phyloP scores from a whole-genome alignment of 306 rosid species.

The Mimosa bimucronata region DNA sequence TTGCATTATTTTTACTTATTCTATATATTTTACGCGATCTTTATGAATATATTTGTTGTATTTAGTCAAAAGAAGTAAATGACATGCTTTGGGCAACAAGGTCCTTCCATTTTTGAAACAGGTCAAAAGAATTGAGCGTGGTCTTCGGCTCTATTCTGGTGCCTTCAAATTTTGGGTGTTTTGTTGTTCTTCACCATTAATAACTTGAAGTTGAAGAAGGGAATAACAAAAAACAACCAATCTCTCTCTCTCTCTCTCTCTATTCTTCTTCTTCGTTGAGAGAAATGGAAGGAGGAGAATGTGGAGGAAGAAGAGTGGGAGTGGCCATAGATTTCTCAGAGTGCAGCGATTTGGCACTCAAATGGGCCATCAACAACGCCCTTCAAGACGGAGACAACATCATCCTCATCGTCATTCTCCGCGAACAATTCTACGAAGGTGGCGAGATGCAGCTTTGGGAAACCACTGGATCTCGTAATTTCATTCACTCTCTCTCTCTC shows the following conservation, averaged over 20 bases:
- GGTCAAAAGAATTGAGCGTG: not conserved
- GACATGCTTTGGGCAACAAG: not conserved
- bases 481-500: not conserved
- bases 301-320: conserved; percentile 64
- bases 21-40: no score
- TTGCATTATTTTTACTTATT: no score
- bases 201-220: not conserved
- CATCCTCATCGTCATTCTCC: conserved; percentile 59
- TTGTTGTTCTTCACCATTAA: not conserved
- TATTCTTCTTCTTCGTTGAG: no score
- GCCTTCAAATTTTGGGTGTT: not conserved
- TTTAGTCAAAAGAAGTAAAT: no score
- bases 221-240: not conserved
- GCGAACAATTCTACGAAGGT: conserved; percentile 51
- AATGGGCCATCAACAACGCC: conserved; percentile 66
- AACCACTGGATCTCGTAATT: conserved; percentile 76
- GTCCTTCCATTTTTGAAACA: not conserved
- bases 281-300: no score
- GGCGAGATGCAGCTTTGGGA: conserved; percentile 93
- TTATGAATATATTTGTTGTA: no score
- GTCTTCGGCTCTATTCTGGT: not conserved
- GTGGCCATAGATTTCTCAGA: conserved; percentile 75
- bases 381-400: conserved; percentile 62
- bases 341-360: conserved; percentile 59
- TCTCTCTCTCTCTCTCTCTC: not conserved